Percentiles rank a stretch among this genome's conserved stretches.
Evolutionary conservation across 2,329 filamentous ascomycete species (phyloP).

Genomic region (Colletotrichum melonis): DNA sequence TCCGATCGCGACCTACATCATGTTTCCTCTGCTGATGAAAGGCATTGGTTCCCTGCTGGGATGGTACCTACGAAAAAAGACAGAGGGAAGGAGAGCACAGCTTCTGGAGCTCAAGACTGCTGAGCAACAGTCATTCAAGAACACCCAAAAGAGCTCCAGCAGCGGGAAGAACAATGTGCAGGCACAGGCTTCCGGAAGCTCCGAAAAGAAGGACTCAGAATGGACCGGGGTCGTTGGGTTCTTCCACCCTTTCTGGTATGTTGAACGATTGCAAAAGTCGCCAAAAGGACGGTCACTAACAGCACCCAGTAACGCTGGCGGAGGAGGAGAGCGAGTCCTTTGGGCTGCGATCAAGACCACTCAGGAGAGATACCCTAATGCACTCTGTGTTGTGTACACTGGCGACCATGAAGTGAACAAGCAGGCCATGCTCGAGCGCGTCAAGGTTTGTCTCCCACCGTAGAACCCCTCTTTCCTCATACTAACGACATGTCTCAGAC

Average conservation of each 20-base stretch:
- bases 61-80: constrained; percentile 72
- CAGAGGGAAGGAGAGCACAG: constrained; percentile 69
- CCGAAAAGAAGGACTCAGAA: constrained; percentile 62
- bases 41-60: constrained; percentile 60
- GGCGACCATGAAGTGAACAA: constrained; percentile 93
- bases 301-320: constrained; percentile 83
- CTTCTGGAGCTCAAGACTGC: constrained; percentile 65
- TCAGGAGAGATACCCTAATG: constrained; percentile 87
- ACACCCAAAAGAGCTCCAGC: constrained; percentile 56
- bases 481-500: constrained; percentile 59
- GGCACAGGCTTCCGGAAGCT: constrained; percentile 19
- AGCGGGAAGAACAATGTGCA: constrained; percentile 76
- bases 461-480: neutral
- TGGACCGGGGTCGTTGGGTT: constrained; percentile 93
- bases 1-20: constrained; percentile 43
- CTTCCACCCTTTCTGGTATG: constrained; percentile 96
- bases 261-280: constrained; percentile 14
- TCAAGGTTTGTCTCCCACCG: constrained; percentile 66
- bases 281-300: constrained; percentile 25
- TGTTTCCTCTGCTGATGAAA: constrained; percentile 51
- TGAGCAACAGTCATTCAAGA: constrained; percentile 50
- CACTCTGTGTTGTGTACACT: constrained; percentile 93
- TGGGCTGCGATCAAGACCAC: constrained; percentile 96
- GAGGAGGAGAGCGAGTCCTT: constrained; percentile 93
- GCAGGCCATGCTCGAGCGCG: constrained; percentile 78